phyloP scores from a whole-genome alignment of 2,329 filamentous ascomycete species.

The Aspergillus neoniger region DNA sequence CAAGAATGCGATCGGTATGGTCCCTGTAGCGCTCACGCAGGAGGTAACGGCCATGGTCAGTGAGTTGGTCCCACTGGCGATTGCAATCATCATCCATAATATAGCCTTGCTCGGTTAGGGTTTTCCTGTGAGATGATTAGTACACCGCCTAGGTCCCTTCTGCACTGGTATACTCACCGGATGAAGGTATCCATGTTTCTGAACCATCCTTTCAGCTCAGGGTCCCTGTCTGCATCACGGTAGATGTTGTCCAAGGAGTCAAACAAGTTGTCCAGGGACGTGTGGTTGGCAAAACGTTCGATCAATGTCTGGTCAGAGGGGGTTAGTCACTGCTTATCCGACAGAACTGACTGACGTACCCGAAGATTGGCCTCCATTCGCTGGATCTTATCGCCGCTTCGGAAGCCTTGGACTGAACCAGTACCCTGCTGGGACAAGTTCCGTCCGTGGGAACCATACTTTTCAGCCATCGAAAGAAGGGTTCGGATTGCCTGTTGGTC shows the following conservation, averaged over 20 bases:
- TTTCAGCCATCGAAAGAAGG: slow-evolving; percentile 78
- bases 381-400: slow-evolving; percentile 63
- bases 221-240: slow-evolving; percentile 79
- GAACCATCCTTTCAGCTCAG: slow-evolving; percentile 89
- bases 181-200: slow-evolving; percentile 74
- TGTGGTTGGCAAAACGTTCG: slow-evolving; percentile 94
- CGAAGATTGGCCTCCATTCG: slow-evolving; percentile 78
- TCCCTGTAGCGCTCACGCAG: slow-evolving; percentile 83
- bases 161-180: slow-evolving; percentile 39
- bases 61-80: slow-evolving; percentile 78
- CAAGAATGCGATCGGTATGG: slow-evolving; percentile 81
- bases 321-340: slow-evolving; percentile 48
- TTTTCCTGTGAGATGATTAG: slow-evolving; percentile 54
- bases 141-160: neutral
- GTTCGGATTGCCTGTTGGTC: slow-evolving; percentile 88
- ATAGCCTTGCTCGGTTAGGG: slow-evolving; percentile 85
- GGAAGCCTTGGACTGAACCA: slow-evolving; percentile 71
- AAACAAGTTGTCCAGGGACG: slow-evolving; percentile 83
- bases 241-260: slow-evolving; percentile 84
- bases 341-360: slow-evolving; percentile 50
- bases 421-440: slow-evolving; percentile 64
- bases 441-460: slow-evolving; percentile 76
- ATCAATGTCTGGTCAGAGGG: slow-evolving; percentile 69
- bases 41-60: slow-evolving; percentile 82
- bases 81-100: slow-evolving; percentile 80